Evolutionary conservation across 2,329 filamentous ascomycete genomes (phyloP), one percentile per base, ranked within the genome.

Genomic region (Botrytis hyacinthi): DNA sequence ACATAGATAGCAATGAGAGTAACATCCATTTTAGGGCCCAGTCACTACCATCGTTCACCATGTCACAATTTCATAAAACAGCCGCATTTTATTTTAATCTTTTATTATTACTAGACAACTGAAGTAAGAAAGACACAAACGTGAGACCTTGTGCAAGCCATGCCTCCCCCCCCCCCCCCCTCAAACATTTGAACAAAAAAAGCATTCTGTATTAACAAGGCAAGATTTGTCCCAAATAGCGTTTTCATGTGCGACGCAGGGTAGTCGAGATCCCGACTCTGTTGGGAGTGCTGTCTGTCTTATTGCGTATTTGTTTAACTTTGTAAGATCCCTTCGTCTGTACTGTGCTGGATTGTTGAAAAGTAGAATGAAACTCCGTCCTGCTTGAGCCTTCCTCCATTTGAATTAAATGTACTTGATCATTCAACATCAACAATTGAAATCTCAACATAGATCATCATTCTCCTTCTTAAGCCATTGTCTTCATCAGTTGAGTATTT

Each of bases 261-360:
- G 12, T 37, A 29, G 51, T 61, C 59, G 22, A n/a, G 5, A 40
- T 26, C 9, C 59, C 14, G 12, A 40, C 37, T 2, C 22, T 16
- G 12, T 61, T n/a, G 0, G 14, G 3, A 18, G 29, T 57, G 3
- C n/a, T 32, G 16, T 6, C 26, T 29, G 3, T 57, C 3, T n/a
- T 29, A 54, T 16, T 54, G 12, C 26, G 3, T 54, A 29, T 29
- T 16, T 18, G n/a, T 54, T 29, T 6, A 7, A 54, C 51, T 54
- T 7, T 0, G 14, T 16, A 29, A 7, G 26, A 3, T 16, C 0
- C n/a, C 51, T 29, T 18, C 1, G 7, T 18, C 5, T 54, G 51
- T 29, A 29, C 12, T 29, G 26, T 54, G 3, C 7, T 8, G n/a
- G 16, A 54, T 14, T 54, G 6, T 54, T 29, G 51, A 3, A 16